Base-by-base conservation (phyloP, 129 eudicot species). In the Tagetes erecta region DNA sequence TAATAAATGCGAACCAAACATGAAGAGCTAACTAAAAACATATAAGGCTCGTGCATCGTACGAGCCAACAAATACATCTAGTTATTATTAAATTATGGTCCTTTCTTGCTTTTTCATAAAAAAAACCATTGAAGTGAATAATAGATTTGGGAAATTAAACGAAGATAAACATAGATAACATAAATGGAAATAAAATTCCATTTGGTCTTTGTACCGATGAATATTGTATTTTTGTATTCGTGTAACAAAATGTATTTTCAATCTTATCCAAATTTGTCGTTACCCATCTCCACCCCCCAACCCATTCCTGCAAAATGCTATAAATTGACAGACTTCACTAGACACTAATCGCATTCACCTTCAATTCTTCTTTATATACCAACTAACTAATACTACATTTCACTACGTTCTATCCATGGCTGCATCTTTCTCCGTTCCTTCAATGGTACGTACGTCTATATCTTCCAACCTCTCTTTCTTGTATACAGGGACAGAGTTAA, bases 391-490 rank as follows among this genome's bases (percentile, higher is more conserved):
- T 20, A 20, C 0, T 20, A 20, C 27, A 20, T 20, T 20, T 20
- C 27, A 20, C 27, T 20, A 20, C 78, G 89, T 84, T 87, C 83
- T 82, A 67, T 72, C 90, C 83, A 91, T 91, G 97, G 90, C 91
- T 86, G 76, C 92, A 81, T 89, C 96, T 84, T 87, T 89, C 89
- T 83, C 94, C 8, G 89, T 76, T 30, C 97, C 94, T 81, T 92
- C 96, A 13, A 89, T 89, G 96, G 97, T 92, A 75, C 45, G 27
- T 70, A 10, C 33, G 33, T 53, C 34, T 10, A 5, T 39, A 31
- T 37, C 67, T 52, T 12, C 5, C n/a, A 42, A 33, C 10, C 5
- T 59, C 0, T 46, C 4, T 9, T 34, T 47, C 12, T 3, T 55
- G 27, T 56, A 10, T 7, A 12, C 40, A 35, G 27, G 27, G 27